These are phyloP conservation scores for Cryptococcus sp. DNA, from an alignment of 1,284 basidiomycete genomes.

Conservation along the genomic window DNA sequence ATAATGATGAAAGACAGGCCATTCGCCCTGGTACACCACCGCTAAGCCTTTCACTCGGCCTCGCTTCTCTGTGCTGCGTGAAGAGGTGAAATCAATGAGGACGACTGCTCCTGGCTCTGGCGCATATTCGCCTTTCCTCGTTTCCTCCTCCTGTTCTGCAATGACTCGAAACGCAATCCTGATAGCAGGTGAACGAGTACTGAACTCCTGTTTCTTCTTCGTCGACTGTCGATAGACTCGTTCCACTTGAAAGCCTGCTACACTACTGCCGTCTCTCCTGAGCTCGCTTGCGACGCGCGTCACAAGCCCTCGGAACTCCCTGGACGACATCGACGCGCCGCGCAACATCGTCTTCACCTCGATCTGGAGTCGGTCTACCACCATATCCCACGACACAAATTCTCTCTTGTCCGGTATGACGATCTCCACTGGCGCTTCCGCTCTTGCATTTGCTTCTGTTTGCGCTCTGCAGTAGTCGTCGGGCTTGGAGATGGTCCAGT, in stretches of 20 bases:
- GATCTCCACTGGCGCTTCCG: neutral
- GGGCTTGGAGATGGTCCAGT: constrained; percentile 23
- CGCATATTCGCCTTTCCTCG: constrained; percentile 2
- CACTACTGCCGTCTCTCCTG: constrained; percentile 5
- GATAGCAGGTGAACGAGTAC: neutral
- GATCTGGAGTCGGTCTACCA: constrained; percentile 4
- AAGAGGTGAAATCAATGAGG: constrained; percentile 14
- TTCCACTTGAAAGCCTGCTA: constrained; percentile 11
- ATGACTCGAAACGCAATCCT: constrained; percentile 10
- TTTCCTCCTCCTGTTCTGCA: neutral
- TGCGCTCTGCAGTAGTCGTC: neutral
- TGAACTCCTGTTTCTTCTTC: neutral
- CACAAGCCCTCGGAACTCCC: constrained; percentile 1
- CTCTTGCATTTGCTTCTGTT: neutral
- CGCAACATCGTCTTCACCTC: neutral
- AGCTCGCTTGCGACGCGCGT: constrained; percentile 7
- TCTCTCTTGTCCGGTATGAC: constrained; percentile 9
- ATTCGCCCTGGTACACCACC: constrained; percentile 26
- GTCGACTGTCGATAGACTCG: constrained; percentile 5
- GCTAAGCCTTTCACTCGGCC: constrained; percentile 11
- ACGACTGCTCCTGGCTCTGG: constrained; percentile 16
- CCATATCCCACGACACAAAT: constrained; percentile 3
- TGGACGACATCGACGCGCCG: neutral
- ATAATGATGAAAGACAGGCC: constrained; percentile 28
- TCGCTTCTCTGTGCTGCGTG: constrained; percentile 1